A percentile compares a stretch with the other conserved stretches of the same genome.
Conservation (phyloP, 768 basidiomycete species). For the Mycena albidolilacea region DNA sequence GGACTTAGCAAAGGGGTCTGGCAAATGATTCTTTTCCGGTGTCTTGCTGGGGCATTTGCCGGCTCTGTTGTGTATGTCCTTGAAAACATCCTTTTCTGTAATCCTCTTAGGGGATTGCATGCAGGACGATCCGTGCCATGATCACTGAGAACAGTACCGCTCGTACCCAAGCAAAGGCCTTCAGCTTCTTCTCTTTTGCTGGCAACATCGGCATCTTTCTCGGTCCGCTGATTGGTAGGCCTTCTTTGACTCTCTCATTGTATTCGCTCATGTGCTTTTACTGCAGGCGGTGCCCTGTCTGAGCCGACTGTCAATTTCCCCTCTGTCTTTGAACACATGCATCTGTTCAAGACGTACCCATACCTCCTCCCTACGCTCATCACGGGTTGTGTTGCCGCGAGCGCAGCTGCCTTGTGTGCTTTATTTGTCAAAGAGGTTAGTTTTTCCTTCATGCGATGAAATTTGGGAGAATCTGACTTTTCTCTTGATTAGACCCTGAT, state of each 20-base stretch:
- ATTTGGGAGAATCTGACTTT: constrained; percentile 12
- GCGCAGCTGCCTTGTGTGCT: constrained; percentile 15
- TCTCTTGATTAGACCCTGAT: constrained; percentile 14
- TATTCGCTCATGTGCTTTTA: background rate
- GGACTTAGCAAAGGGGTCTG: constrained; percentile 29
- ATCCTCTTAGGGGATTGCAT: background rate
- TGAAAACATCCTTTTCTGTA: background rate
- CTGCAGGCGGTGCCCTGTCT: constrained; percentile 19
- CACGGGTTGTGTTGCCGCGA: constrained; percentile 15
- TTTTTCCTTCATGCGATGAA: constrained; percentile 5
- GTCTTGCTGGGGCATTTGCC: constrained; percentile 31
- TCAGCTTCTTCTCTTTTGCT: constrained; percentile 27
- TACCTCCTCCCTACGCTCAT: constrained; percentile 21
- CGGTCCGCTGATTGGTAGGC: constrained; percentile 20
- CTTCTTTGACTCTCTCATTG: background rate
- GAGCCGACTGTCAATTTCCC: constrained; percentile 19
- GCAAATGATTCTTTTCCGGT: constrained; percentile 34
- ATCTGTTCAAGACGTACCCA: constrained; percentile 24
- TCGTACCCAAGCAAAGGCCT: constrained; percentile 23
- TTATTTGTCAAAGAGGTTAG: constrained; percentile 25
- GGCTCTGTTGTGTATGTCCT: constrained; percentile 24
- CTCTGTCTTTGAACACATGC: constrained; percentile 20
- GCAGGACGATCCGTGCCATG: constrained; percentile 21
- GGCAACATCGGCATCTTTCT: constrained; percentile 28
- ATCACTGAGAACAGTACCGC: constrained; percentile 20